These are phyloP conservation scores for Xylariaceae sp. DNA, from an alignment of 2,329 filamentous ascomycete species.

Conservation along the genomic window DNA sequence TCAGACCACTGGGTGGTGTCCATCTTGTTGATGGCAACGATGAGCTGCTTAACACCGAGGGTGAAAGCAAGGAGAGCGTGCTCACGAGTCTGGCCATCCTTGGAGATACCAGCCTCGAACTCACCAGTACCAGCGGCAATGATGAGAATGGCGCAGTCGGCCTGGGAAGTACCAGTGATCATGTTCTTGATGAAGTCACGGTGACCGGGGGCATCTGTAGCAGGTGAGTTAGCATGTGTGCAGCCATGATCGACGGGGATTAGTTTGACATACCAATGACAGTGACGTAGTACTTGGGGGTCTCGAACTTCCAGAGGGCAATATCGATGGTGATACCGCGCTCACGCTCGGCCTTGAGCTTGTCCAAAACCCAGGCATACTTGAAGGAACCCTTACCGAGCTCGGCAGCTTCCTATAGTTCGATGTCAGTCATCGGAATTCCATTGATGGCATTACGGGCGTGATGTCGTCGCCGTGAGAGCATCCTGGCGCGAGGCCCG, in stretches of 20 bases:
- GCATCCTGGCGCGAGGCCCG: not conserved
- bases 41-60: constrained; percentile 99
- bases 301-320: constrained; percentile 99
- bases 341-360: constrained; percentile 99
- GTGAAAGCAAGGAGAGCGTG: constrained; percentile 99
- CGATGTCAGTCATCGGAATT: constrained; percentile 8
- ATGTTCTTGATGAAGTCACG: constrained; percentile 99
- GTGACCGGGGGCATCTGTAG: constrained; percentile 87
- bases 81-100: constrained; percentile 99
- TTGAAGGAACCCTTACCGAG: constrained; percentile 99
- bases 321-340: constrained; percentile 99
- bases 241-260: not conserved
- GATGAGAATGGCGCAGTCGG: constrained; percentile 99
- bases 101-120: constrained; percentile 99
- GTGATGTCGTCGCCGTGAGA: not conserved
- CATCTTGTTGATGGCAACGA: constrained; percentile 99
- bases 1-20: constrained; percentile 99
- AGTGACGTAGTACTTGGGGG: constrained; percentile 94
- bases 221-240: constrained; percentile 5
- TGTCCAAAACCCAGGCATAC: constrained; percentile 99
- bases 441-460: not conserved
- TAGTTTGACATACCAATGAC: constrained; percentile 70
- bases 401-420: constrained; percentile 85
- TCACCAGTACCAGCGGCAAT: constrained; percentile 99
- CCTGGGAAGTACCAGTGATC: constrained; percentile 99